Evolutionary conservation across 345 rosid species (phyloP), one percentile per base, ranked within the genome.

Genomic region (Rubroshorea leprosula): DNA sequence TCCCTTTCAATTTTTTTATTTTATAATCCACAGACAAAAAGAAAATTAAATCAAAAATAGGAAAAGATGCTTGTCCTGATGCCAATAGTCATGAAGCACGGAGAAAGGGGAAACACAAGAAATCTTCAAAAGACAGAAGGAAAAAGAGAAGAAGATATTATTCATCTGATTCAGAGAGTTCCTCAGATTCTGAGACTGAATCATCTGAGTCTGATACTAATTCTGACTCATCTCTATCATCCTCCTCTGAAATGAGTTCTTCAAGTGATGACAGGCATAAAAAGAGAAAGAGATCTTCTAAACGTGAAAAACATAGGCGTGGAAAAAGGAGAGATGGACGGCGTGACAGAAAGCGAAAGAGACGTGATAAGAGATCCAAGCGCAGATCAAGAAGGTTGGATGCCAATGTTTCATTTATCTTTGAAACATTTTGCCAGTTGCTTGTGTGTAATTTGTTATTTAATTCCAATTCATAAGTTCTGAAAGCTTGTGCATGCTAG

Each of bases 251-350:
- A 54, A 58, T 73, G 49, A 93, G 92, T 65, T 87, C 94, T 67
- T 89, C 97, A 43, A 89, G 97, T 68, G 90, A 85, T 68, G 97
- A 89, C 49, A 83, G 84, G 58, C 85, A 64, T n/a, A 85, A 66
- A 68, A 89, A 80, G 79, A 85, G 92, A 63, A 89, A 80, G 74
- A 85, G 79, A 74, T 75, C 82, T 65, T 86, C 87, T 35, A 93
- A 73, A 70, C 78, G 73, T 63, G 98, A 83, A 26, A 89, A 80
- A 69, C 64, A 80, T 69, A 85, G 69, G 54, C 90, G 84, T 70
- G 74, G 80, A 46, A 89, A 82, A 54, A 79, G 71, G 68, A 79
- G 90, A 69, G 96, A 93, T 43, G 87, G 67, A 64, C 79, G 86
- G 9, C 94, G 79, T 60, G 99, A 87, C 14, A 80, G 73, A 71